Evolutionary conservation across 2,329 filamentous ascomycete genomes (phyloP).

Genomic region (Dendrostoma leiphaemia): DNA sequence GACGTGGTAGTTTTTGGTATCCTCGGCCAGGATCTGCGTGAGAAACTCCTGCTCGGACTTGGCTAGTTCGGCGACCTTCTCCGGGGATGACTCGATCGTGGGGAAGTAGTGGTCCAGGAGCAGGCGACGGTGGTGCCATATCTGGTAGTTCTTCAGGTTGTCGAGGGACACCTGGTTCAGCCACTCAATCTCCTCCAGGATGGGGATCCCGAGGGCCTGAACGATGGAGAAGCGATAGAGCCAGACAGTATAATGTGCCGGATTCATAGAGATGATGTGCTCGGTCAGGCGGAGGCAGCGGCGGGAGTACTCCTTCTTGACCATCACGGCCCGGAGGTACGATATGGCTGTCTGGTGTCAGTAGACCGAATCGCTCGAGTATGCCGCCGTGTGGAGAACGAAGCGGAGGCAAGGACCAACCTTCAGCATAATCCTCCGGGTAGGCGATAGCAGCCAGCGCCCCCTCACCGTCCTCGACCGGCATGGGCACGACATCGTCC

Average conservation of each 20-base stretch:
- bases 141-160: constrained; percentile 98
- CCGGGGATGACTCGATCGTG: constrained; percentile 57
- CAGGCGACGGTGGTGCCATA: constrained; percentile 78
- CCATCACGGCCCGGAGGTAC: constrained; percentile 94
- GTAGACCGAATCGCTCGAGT: neutral
- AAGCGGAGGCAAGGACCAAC: constrained; percentile 32
- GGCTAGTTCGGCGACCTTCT: constrained; percentile 57
- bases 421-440: constrained; percentile 81
- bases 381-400: constrained; percentile 13
- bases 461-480: constrained; percentile 77
- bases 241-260: constrained; percentile 98
- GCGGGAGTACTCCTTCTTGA: constrained; percentile 75
- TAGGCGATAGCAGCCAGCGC: constrained; percentile 94
- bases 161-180: constrained; percentile 78
- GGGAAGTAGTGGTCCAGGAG: constrained; percentile 58
- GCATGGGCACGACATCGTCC: constrained; percentile 81
- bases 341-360: constrained; percentile 64
- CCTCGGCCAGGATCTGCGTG: constrained; percentile 73
- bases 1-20: constrained; percentile 97
- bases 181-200: constrained; percentile 77
- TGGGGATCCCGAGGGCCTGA: constrained; percentile 60
- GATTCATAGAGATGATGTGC: constrained; percentile 88
- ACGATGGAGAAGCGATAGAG: constrained; percentile 85
- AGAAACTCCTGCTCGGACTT: constrained; percentile 74
- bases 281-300: constrained; percentile 80